Evolutionary conservation across 805 yeast species (phyloP).

Genomic region (Barnettozyma californica): DNA sequence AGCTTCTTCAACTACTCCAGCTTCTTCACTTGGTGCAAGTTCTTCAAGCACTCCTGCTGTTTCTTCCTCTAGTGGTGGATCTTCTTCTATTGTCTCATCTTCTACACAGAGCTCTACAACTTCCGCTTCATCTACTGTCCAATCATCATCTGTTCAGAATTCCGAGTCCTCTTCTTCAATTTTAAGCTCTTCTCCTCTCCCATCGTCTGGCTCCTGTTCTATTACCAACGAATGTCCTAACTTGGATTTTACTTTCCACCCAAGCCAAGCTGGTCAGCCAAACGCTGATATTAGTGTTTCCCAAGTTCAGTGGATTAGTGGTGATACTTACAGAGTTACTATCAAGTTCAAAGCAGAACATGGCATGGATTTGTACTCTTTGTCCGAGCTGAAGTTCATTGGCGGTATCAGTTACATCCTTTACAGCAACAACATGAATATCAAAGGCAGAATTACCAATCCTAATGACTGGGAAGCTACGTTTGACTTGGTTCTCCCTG

Average conservation of each 20-base stretch:
- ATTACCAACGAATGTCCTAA: background rate
- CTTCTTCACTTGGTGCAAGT: too few species aligned
- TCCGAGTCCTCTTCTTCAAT: too few species aligned
- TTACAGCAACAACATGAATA: background rate
- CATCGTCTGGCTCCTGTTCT: background rate
- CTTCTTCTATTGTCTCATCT: too few species aligned
- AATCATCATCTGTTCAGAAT: too few species aligned
- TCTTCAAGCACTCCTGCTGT: too few species aligned
- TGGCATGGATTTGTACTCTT: background rate
- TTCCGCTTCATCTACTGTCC: too few species aligned
- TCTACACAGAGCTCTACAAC: too few species aligned
- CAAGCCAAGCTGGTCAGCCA: background rate
- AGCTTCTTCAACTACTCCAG: too few species aligned
- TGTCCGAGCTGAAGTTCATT: conserved; percentile 9
- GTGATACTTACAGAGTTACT: conserved; percentile 5
- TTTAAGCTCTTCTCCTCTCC: too few species aligned
- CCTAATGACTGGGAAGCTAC: conserved; percentile 9
- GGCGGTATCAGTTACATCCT: background rate
- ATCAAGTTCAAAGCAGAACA: conserved; percentile 3
- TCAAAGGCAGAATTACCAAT: background rate
- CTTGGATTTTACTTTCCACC: background rate
- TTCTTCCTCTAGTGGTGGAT: too few species aligned
- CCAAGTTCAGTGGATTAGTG: conserved; percentile 1
- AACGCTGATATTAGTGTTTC: conserved; percentile 3
- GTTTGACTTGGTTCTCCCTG: background rate